A percentile compares a stretch with the other conserved stretches of the same genome.
Evolutionary conservation across 192 early-diverging fungal genomes (phyloP).

Genomic region (Rhizoclosmatium sp.): DNA sequence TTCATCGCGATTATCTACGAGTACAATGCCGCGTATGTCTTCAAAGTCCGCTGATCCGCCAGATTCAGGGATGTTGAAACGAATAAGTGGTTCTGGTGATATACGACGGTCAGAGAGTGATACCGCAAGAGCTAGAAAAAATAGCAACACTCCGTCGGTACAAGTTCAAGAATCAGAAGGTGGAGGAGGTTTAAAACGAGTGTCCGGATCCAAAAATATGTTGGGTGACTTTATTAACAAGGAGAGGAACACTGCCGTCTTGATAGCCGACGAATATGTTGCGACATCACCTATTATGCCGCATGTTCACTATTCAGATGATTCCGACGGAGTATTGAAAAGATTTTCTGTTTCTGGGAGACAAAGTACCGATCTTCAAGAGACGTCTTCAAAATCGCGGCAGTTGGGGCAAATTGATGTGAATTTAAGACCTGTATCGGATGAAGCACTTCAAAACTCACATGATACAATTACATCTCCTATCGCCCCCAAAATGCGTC

Average conservation of each 20-base stretch:
- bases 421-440: neutral
- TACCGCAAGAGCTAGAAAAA: neutral
- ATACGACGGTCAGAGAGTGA: neutral
- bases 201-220: neutral
- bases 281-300: too few species aligned
- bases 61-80: neutral
- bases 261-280: too few species aligned
- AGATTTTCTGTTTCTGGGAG: neutral
- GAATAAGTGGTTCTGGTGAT: neutral
- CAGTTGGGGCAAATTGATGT: neutral
- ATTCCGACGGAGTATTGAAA: neutral
- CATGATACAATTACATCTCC: neutral
- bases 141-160: neutral
- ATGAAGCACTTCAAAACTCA: neutral
- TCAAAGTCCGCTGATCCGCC: neutral
- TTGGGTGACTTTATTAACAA: neutral
- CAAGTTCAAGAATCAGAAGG: neutral
- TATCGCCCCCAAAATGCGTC: neutral
- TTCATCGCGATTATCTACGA: too few species aligned
- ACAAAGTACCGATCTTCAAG: neutral
- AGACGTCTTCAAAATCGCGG: neutral
- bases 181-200: neutral
- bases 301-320: neutral
- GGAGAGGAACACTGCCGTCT: too few species aligned
- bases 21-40: too few species aligned